Evolutionary conservation across 2,329 filamentous ascomycete genomes (phyloP).

Genomic region (Uncinocarpus reesii): DNA sequence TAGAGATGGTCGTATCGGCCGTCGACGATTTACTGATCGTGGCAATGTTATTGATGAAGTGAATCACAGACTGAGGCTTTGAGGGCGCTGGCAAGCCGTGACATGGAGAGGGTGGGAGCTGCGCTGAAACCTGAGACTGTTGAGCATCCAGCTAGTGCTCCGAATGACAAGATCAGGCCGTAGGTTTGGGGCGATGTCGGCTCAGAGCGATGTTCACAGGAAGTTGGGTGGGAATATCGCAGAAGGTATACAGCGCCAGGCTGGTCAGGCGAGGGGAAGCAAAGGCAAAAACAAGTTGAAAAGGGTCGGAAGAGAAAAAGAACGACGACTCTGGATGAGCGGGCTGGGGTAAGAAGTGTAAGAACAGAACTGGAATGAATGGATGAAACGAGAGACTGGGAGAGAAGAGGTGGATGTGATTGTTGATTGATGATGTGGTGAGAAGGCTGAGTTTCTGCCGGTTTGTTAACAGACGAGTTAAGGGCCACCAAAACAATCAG

Average conservation of each 20-base stretch:
- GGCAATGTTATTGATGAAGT: background rate
- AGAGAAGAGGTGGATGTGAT: background rate
- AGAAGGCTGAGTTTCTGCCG: no score
- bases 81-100: background rate
- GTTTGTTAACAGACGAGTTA: no score
- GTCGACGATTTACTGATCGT: background rate
- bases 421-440: background rate
- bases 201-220: background rate
- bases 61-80: background rate
- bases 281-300: constrained; percentile 14
- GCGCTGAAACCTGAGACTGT: background rate
- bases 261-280: background rate
- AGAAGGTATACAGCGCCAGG: constrained; percentile 6
- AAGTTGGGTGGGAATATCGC: background rate
- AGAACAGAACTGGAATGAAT: background rate
- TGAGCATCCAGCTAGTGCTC: background rate
- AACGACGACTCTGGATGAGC: background rate
- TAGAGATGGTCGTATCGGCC: background rate
- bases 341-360: constrained; percentile 2
- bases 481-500: no score
- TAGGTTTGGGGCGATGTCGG: background rate
- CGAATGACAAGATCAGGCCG: background rate
- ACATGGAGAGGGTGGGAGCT: constrained; percentile 4
- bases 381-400: constrained; percentile 8
- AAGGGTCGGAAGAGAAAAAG: constrained; percentile 13